A percentile compares a stretch with the other conserved stretches of the same genome.
phyloP scores from a whole-genome alignment of 2,329 filamentous ascomycete genomes.

The Colletotrichum siamense region DNA sequence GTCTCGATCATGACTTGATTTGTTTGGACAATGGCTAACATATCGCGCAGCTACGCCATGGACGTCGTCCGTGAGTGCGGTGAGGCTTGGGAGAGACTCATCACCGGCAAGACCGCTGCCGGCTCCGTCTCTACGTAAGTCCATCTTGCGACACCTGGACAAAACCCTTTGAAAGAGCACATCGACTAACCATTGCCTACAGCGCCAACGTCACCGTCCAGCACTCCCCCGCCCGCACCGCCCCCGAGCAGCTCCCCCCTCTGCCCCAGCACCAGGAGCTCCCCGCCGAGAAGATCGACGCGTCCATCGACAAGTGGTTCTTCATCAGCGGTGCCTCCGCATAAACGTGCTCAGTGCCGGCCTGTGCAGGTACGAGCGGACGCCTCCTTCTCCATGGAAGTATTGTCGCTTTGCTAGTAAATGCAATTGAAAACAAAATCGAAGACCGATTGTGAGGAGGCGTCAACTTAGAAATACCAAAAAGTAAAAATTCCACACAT shows the following conservation, averaged over 20 bases:
- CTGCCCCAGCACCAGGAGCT: constrained; percentile 84
- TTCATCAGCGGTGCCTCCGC: constrained; percentile 97
- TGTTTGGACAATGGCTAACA: neutral
- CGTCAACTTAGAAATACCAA: constrained; percentile 14
- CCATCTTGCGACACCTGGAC: constrained; percentile 5
- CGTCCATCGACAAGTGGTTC: constrained; percentile 99
- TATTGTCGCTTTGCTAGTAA: neutral
- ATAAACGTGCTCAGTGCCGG: constrained; percentile 47
- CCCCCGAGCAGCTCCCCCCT: constrained; percentile 72
- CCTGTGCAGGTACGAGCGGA: neutral
- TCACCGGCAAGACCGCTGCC: constrained; percentile 84
- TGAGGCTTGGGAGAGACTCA: constrained; percentile 96
- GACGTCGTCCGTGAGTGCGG: constrained; percentile 95
- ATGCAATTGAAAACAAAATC: neutral
- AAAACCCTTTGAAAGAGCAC: neutral
- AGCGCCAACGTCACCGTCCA: constrained; percentile 82
- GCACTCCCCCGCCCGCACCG: constrained; percentile 76
- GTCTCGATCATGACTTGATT: constrained; percentile 26
- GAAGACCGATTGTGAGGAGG: neutral
- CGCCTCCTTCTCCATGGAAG: neutral
- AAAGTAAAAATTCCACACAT: neutral
- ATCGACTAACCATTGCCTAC: constrained; percentile 33
- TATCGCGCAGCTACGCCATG: constrained; percentile 75
- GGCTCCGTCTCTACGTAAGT: constrained; percentile 85
- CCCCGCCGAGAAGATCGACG: constrained; percentile 86